phyloP scores from a whole-genome alignment of 2,329 filamentous ascomycete species.

The Sporothrix schenckii region DNA sequence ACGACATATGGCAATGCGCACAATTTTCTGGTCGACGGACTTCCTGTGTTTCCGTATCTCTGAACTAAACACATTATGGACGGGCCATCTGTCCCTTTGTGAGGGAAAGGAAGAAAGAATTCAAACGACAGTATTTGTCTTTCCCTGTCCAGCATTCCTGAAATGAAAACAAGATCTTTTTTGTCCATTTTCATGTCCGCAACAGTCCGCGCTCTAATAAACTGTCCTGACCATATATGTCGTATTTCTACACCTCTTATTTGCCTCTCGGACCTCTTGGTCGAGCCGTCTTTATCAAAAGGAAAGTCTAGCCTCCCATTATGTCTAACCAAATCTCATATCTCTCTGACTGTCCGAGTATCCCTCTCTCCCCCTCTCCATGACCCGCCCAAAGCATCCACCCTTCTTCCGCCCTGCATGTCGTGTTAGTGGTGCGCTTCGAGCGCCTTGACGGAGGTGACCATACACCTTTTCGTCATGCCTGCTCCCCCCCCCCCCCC shows the following conservation, averaged over 20 bases:
- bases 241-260: not conserved
- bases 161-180: too few species aligned
- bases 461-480: conserved; percentile 27
- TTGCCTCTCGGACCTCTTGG: not conserved
- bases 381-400: not conserved
- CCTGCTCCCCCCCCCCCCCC: not conserved
- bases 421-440: not conserved
- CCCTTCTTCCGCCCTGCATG: not conserved
- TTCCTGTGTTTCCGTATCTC: too few species aligned
- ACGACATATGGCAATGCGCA: too few species aligned
- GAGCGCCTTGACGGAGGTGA: conserved; percentile 11
- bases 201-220: not conserved
- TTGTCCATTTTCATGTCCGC: not conserved
- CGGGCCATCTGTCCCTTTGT: too few species aligned
- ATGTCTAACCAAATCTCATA: not conserved
- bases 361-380: not conserved
- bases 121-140: too few species aligned
- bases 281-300: not conserved
- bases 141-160: too few species aligned
- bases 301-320: not conserved
- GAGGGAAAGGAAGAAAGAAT: too few species aligned
- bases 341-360: not conserved
- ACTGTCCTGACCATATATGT: not conserved
- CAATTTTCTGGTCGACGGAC: too few species aligned
- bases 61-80: too few species aligned